These are phyloP conservation scores for Carex kokanica DNA, from an alignment of 176 grass and related monocot species.

Conservation along the genomic window DNA sequence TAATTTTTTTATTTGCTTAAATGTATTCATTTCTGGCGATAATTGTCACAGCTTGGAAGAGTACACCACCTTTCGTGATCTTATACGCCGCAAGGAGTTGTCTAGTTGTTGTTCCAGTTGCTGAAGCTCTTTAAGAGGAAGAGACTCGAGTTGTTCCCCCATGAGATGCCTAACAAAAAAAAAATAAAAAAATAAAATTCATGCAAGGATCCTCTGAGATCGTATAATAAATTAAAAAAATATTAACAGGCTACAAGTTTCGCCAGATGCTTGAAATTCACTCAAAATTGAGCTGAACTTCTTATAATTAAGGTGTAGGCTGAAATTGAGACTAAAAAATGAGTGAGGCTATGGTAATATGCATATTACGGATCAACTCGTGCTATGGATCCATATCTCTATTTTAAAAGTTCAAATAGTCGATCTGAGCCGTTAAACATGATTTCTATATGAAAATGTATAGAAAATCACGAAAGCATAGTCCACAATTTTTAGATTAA, in stretches of 20 bases:
- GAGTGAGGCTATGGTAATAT: too few relatives aligned
- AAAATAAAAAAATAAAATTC: neutral
- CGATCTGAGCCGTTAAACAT: too few relatives aligned
- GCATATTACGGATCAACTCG: too few relatives aligned
- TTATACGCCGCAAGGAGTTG: slow-evolving; percentile 44
- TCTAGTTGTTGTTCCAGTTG: slow-evolving; percentile 66
- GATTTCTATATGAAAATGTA: too few relatives aligned
- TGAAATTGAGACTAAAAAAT: neutral
- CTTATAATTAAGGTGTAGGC: neutral
- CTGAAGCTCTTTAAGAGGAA: slow-evolving; percentile 44
- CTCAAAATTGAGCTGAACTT: neutral
- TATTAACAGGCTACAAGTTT: neutral
- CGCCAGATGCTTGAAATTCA: neutral
- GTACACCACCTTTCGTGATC: slow-evolving; percentile 51
- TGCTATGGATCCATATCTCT: too few relatives aligned
- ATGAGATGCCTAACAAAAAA: slow-evolving; percentile 49
- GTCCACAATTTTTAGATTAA: too few relatives aligned
- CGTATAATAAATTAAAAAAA: neutral
- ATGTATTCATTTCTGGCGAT: neutral
- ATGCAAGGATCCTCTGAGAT: neutral
- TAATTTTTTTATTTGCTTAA: neutral
- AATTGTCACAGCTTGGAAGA: neutral
- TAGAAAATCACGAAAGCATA: too few relatives aligned
- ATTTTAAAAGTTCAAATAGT: too few relatives aligned
- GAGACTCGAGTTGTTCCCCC: slow-evolving; percentile 57